Evolutionary conservation across 352 stramenopile species (phyloP), one percentile per base, ranked within the genome.

Genomic region (Globisporangium emineosum): DNA sequence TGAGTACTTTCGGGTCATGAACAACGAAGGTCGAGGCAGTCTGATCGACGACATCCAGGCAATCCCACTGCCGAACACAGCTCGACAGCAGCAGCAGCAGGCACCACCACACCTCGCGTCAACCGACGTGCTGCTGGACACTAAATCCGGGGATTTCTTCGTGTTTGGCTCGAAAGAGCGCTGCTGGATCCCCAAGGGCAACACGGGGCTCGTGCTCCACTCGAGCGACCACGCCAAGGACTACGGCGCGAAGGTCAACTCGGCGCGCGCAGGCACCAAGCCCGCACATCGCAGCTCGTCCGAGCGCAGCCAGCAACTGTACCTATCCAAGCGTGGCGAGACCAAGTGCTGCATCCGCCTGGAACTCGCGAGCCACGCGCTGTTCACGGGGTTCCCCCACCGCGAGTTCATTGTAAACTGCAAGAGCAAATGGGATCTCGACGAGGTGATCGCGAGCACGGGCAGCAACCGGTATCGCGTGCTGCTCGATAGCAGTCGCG

Each of bases 351-450:
- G 85, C 55, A 70, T 77, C 15, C 83, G 85, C 5, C 75, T 94
- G 2, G 81, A 90, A 60, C 67, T 71, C 21, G 66, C 68, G 10
- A 76, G 68, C 40, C 79, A 91, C 45, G 73, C 71, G 3, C 67
- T 90, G 40, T 69, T 82, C 40, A 59, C 67, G 23, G 64, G 57
- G 35, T 50, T 71, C 29, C 53, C 64, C 17, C 54, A 67, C 9
- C 74, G 79, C 3, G 83, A 93, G 63, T 70, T 93, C 21, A 58
- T 94, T 7, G 66, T 85, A 21, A 89, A 83, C 43, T 94, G 83
- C 66, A 81, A 81, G 45, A 92, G 86, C 67, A 75, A 81, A 37
- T 94, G 81, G 83, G 83, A 93, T 57, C 64, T 94, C 17, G 86
- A 94, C 60, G 84, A 94, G 50, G 67, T 67, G 30, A 93, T 94